Conservation (phyloP, 2,329 filamentous ascomycete genomes). For the Fusarium fujikuroi region DNA sequence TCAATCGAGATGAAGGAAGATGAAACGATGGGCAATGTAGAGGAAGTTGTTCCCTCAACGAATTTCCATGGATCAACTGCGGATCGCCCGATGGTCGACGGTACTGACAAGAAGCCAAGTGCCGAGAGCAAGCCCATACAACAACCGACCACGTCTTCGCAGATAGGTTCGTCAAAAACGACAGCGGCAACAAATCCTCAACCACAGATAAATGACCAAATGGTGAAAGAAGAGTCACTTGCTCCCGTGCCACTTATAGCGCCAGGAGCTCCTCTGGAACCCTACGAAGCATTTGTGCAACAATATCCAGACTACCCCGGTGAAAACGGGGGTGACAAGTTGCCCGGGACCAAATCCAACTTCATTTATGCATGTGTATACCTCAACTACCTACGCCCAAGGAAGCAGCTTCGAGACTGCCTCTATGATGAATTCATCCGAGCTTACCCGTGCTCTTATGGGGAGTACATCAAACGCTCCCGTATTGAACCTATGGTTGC, state of each 20-base stretch:
- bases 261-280: constrained; percentile 29
- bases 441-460: constrained; percentile 55
- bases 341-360: constrained; percentile 48
- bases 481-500: constrained; percentile 49
- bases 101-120: neutral
- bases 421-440: constrained; percentile 66
- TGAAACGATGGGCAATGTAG: neutral
- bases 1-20: constrained; percentile 37
- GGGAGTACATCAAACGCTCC: constrained; percentile 52
- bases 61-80: constrained; percentile 7
- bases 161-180: neutral
- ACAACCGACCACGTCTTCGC: neutral
- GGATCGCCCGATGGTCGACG: neutral
- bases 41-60: constrained; percentile 23
- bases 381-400: constrained; percentile 52
- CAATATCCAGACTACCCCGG: constrained; percentile 59
- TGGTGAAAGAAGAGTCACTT: neutral
- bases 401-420: constrained; percentile 52
- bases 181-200: neutral
- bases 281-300: constrained; percentile 53
- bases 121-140: neutral
- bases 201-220: neutral
- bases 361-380: constrained; percentile 60
- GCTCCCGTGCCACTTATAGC: constrained; percentile 2
- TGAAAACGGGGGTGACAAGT: constrained; percentile 43